Evolutionary conservation across 345 rosid genomes (phyloP).

Genomic region (Erysimum cheiranthoides): DNA sequence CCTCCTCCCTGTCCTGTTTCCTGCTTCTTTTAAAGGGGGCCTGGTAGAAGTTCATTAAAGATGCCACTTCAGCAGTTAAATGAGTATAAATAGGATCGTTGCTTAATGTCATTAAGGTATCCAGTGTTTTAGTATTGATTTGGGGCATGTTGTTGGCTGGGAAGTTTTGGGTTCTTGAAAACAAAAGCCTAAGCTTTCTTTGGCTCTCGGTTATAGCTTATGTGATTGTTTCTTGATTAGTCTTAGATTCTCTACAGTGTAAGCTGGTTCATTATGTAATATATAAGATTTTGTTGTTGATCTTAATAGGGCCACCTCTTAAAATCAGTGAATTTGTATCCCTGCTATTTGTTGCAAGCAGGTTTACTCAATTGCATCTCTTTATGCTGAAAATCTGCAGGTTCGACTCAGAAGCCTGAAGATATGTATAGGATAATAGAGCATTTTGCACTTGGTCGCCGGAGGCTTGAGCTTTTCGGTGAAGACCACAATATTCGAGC

Average conservation of each 20-base stretch:
- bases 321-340: not conserved
- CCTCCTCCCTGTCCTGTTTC: conserved; percentile 5
- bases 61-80: conserved; percentile 7
- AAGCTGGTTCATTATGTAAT: not conserved
- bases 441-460: conserved; percentile 95
- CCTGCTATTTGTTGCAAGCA: not conserved
- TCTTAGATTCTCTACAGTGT: not conserved
- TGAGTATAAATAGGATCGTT: conserved; percentile 7
- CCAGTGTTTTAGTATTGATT: conserved; percentile 14
- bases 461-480: conserved; percentile 98
- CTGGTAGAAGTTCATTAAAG: not conserved
- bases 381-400: conserved; percentile 49
- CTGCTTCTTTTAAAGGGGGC: not conserved
- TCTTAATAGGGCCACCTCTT: not conserved
- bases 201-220: not conserved
- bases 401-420: conserved; percentile 96
- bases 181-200: not conserved
- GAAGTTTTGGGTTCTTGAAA: conserved; percentile 8
- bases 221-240: not conserved
- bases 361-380: not conserved
- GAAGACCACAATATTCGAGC: conserved; percentile 95
- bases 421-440: conserved; percentile 98
- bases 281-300: not conserved
- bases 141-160: not conserved
- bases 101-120: not conserved